Evolutionary conservation across 2,329 filamentous ascomycete species (phyloP).

Genomic region (Venturia carpophila): DNA sequence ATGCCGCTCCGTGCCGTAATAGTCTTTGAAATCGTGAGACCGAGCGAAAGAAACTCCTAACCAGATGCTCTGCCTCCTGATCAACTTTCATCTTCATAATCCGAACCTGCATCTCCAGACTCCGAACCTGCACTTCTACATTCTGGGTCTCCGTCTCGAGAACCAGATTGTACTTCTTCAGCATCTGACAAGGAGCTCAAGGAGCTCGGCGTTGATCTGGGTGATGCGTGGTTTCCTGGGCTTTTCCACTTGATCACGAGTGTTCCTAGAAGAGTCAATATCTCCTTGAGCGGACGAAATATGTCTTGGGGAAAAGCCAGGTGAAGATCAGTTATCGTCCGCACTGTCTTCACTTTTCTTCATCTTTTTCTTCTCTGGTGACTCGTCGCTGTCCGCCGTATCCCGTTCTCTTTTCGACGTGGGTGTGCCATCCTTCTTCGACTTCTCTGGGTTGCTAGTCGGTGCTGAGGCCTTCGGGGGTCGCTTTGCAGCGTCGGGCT

Average conservation of each 20-base stretch:
- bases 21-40: not conserved
- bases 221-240: no score
- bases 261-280: no score
- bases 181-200: no score
- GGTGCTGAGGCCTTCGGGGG: conserved; percentile 7
- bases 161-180: no score
- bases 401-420: conserved; percentile 10
- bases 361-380: not conserved
- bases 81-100: no score
- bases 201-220: no score
- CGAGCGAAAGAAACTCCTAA: not conserved
- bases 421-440: not conserved
- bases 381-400: not conserved
- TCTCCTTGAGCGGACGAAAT: no score
- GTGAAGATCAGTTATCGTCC: not conserved
- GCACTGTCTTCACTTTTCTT: conserved; percentile 8
- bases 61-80: not conserved
- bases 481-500: conserved; percentile 12
- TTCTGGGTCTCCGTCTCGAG: no score
- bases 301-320: no score
- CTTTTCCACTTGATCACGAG: no score
- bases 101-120: no score
- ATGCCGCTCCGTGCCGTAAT: not conserved
- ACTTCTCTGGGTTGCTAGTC: conserved; percentile 12
- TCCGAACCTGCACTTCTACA: no score